A percentile compares a stretch with the other conserved stretches of the same genome.
These are phyloP conservation scores for Fraxinus excelsior DNA, from an alignment of 257 asterid genomes.

Conservation along the genomic window DNA sequence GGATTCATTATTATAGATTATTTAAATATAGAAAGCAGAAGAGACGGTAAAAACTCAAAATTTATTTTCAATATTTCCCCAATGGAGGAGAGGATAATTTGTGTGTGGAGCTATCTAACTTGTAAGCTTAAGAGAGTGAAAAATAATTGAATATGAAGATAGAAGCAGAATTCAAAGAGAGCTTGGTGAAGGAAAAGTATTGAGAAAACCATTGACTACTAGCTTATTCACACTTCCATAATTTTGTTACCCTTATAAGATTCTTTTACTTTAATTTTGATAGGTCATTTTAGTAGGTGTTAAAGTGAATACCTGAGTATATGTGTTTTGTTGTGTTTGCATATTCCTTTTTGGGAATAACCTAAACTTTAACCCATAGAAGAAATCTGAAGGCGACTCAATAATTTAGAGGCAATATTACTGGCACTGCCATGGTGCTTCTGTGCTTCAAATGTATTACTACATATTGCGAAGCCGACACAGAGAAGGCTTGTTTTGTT, in stretches of 20 bases:
- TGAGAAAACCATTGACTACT: background rate
- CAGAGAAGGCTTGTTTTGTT: background rate
- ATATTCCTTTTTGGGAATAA: background rate
- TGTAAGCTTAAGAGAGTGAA: background rate
- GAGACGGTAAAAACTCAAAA: background rate
- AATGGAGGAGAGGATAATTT: background rate
- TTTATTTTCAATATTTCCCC: background rate
- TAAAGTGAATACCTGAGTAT: background rate
- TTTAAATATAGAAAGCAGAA: background rate
- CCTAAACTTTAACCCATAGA: background rate
- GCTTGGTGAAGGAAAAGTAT: background rate
- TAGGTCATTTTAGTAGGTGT: background rate
- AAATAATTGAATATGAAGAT: background rate
- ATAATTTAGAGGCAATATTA: background rate
- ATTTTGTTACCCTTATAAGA: background rate
- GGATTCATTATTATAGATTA: background rate
- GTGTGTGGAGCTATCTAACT: background rate
- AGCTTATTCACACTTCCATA: background rate
- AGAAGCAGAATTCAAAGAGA: background rate
- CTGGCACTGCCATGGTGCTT: background rate
- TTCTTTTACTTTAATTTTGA: background rate
- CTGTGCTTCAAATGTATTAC: background rate
- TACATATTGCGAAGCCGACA: background rate
- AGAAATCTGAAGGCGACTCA: background rate
- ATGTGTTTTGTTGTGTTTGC: background rate